Base-by-base conservation (phyloP, 805 yeast species). In the Zygoascus bituminiphila region DNA sequence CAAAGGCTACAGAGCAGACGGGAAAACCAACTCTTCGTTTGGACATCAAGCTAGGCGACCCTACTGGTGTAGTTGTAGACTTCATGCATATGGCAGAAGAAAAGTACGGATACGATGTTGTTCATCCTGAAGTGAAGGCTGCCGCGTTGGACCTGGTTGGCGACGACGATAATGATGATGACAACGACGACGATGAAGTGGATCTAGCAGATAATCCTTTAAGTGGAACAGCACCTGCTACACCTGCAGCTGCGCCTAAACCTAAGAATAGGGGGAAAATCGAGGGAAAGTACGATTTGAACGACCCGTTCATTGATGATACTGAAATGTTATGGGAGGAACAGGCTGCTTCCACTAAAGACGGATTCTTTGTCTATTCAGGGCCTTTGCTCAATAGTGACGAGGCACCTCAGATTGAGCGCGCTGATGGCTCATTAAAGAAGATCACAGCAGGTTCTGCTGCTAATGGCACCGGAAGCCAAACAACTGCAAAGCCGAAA, bases 231-330 rank as follows among this genome's bases (percentile, higher is more conserved):
- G 45, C 25, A 9, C 37, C 44, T 10, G 29, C 44, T 10, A 25
- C 46, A 10, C 10, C 45, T 15, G 41, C 40, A 6, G 25, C 52
- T 5, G 29, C 50, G n/a, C 36, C 56, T 29, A 75, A 71, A 59
- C 68, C 73, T 41, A 74, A 72, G 59, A 71, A 72, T 57, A 73
- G 77, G 36, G 83, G 83, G 59, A 76, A 88, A 46, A 78, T 84
- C 54, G 87, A 88, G 31, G 96, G 96, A 2, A 88, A 86, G 61
- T 93, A 93, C 65, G 98, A 93, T 62, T 72, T 78, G 44, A 81
- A 85, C 51, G 99, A 93, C 65, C 98, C 98, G 2, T 93, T 93
- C 60, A 93, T 93, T 50, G 99, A 93, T 67, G 98, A 93, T 66
- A 77, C 87, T 14, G 99, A 93, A 66, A 70, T 88, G 57, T 76